Evolutionary conservation across 2,329 filamentous ascomycete species (phyloP), one percentile per base, ranked within the genome.

Genomic region (Fusarium sacchari): DNA sequence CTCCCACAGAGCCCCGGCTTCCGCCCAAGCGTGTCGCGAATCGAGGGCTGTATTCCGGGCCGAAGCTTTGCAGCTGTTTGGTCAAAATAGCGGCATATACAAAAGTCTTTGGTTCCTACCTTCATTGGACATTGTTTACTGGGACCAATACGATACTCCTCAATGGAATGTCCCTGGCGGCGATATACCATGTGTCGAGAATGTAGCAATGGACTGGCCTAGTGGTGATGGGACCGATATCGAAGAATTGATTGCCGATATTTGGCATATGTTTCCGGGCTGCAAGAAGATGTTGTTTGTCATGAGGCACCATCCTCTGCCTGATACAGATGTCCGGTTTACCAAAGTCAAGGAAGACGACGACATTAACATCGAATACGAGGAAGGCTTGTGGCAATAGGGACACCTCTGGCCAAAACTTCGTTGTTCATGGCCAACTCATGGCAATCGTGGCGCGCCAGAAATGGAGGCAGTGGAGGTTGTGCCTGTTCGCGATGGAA

Each of bases 41-140:
- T 52, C 44, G 36, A 49, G 20, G 8, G n/a, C 22, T 6, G 1
- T 66, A 15, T 37, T 44, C n/a, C 30, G 18, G 4, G 10, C 7
- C 1, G 15, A 13, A 6, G 57, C 55, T 6, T 3, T 3, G 3
- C 37, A 18, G 12, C 26, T 40, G 7, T 64, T 71, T 28, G 60
- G 67, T 6, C 9, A 14, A 11, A 1, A 24, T 12, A 7, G 2
- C 5, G 49, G 55, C 2, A 20, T 30, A 12, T 43, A 44, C 12
- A 65, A 60, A 7, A 60, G 60, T 10, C 43, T 70, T 24, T 64
- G 49, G 30, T 40, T 65, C 15, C 43, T 24, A 4, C 43, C 49
- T 13, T 40, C 36, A 9, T 32, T 6, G 6, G 68, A 71, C 20
- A 58, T 67, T 13, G 4, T 67, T 13, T 71, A 71, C 36, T 71